Percentiles rank a stretch among this genome's conserved stretches.
Evolutionary conservation across 345 rosid genomes (phyloP).

Genomic region (Lepidium sativum): DNA sequence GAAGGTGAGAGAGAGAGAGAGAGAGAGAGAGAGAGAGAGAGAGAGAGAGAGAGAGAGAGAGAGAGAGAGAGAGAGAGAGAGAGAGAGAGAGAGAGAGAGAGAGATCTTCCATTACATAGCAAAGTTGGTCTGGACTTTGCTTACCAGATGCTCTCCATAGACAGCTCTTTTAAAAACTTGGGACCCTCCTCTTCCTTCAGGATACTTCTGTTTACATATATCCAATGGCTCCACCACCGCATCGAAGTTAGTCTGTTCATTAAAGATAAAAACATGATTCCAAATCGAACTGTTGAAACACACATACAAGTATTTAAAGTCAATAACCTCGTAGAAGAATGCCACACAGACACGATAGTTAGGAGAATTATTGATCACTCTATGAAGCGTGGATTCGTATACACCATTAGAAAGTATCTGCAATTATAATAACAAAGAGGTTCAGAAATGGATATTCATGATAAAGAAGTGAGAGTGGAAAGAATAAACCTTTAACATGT

Average conservation of each 20-base stretch:
- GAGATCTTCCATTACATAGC: slow-evolving; percentile 16
- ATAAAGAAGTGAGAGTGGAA: background rate
- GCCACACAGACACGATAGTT: slow-evolving; percentile 60
- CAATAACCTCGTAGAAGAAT: slow-evolving; percentile 69
- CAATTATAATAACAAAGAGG: background rate
- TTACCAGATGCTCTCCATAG: slow-evolving; percentile 78
- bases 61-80: background rate
- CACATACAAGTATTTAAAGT: background rate
- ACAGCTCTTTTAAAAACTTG: slow-evolving; percentile 48
- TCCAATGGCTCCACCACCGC: slow-evolving; percentile 74
- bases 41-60: background rate
- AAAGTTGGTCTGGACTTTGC: slow-evolving; percentile 65
- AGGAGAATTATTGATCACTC: slow-evolving; percentile 52
- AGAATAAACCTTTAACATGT: slow-evolving; percentile 72
- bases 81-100: background rate
- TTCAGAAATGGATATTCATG: slow-evolving; percentile 2
- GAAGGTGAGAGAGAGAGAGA: background rate
- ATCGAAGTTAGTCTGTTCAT: slow-evolving; percentile 53
- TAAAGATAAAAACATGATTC: background rate
- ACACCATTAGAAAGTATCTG: slow-evolving; percentile 79
- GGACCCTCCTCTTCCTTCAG: slow-evolving; percentile 24
- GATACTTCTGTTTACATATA: slow-evolving; percentile 36
- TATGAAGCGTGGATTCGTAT: slow-evolving; percentile 74
- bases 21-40: background rate
- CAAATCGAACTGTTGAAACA: background rate